Conservation (phyloP, 768 basidiomycete species). For the Rhizopogon roseolus region DNA sequence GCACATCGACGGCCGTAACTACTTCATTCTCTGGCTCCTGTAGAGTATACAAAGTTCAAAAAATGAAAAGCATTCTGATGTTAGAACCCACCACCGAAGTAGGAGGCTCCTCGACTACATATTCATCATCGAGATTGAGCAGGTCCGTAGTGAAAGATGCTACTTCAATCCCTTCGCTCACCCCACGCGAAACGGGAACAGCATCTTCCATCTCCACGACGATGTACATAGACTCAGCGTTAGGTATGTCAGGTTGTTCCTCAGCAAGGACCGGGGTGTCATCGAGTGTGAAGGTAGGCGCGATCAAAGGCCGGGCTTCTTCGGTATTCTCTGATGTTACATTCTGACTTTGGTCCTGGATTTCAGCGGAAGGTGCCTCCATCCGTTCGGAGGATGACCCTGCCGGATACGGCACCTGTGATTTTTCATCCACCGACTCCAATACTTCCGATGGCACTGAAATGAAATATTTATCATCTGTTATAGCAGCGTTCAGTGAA, state of each 20-base stretch:
- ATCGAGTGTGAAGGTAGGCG: background rate
- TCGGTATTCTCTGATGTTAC: background rate
- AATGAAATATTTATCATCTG: background rate
- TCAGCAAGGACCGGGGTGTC: background rate
- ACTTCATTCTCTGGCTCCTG: background rate
- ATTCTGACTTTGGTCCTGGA: background rate
- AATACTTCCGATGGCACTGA: background rate
- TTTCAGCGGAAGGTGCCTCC: background rate
- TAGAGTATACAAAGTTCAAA: background rate
- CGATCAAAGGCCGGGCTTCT: background rate
- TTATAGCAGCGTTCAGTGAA: background rate
- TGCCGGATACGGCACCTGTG: background rate
- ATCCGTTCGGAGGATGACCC: background rate
- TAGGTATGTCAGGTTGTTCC: background rate
- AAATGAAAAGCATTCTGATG: background rate
- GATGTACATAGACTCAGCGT: background rate
- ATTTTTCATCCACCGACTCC: background rate
- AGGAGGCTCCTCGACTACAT: background rate
- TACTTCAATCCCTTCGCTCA: slow-evolving; percentile 2
- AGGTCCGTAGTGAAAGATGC: background rate
- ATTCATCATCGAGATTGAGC: background rate
- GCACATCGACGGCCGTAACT: background rate
- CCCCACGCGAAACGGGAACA: background rate
- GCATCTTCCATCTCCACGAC: background rate
- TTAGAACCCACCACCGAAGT: slow-evolving; percentile 1